Base-by-base conservation (phyloP, 2,329 filamentous ascomycete genomes). In the Intubia oerlemansii region DNA sequence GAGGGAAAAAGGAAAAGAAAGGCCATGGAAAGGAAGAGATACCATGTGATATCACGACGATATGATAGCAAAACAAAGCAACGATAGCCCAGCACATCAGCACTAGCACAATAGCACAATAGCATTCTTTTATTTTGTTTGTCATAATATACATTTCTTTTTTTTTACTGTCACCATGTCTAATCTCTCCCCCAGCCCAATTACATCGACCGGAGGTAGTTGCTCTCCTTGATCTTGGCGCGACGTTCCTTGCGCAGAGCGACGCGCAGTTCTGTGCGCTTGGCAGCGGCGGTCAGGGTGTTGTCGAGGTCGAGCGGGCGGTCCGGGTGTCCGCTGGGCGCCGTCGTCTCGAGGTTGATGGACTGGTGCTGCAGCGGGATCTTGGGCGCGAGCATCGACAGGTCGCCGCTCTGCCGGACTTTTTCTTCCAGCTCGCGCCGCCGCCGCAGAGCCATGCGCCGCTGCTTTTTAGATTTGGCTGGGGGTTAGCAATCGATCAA, bases 401-500 rank as follows among this genome's bases (percentile, higher is more conserved):
- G 51, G 51, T 82, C 66, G 43, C 73, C 68, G 28, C 67, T 57
- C 31, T 69, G 63, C 44, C 71, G 48, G 44, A 79, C 44, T 51
- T 60, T 50, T 47, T 61, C 52, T 54, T 77, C 66, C 14, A 56
- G 41, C 15, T 52, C 45, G 32, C 64, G 58, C 43, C 63, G 59
- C 48, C 60, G 58, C 51, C 71, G 82, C 24, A 69, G 67, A 7
- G 79, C 79, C 31, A 74, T 47, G 32, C 68, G 62, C 34, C 79
- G 69, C 48, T 81, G 69, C 46, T 84, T 85, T 50, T 80, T 82
- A 17, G 76, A 84, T 64, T 88, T 88, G 34, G 77, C 76, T 82
- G n/a, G n/a, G n/a, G n/a, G n/a, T n/a, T n/a, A n/a, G n/a, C n/a
- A 10, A 4, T 7, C 5, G 1, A 12, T 27, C 8, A 34, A 28